Evolutionary conservation across 2,329 filamentous ascomycete genomes (phyloP).

Genomic region (Trichoderma guizhouense): DNA sequence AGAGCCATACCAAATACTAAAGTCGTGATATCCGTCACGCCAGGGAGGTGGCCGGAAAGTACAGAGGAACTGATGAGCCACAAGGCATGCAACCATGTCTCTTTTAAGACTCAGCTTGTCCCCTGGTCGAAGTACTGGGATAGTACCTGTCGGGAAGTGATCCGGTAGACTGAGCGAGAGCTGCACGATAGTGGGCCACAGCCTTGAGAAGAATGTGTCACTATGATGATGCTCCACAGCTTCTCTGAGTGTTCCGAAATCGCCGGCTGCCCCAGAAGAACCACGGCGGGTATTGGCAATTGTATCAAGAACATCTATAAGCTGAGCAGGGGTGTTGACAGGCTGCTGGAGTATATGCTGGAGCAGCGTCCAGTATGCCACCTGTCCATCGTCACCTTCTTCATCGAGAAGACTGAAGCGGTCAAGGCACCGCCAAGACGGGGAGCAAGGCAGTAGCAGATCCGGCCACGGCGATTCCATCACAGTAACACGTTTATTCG

Average conservation of each 20-base stretch:
- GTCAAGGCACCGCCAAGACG: conserved; percentile 24
- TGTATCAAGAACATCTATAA: conserved; percentile 30
- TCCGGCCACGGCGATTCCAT: background rate
- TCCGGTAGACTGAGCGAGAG: conserved; percentile 23
- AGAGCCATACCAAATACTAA: conserved; percentile 34
- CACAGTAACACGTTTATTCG: background rate
- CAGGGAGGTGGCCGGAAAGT: conserved; percentile 21
- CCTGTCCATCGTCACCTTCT: conserved; percentile 25
- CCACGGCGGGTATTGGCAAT: conserved; percentile 25
- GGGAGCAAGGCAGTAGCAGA: conserved; percentile 19
- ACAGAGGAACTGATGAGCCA: conserved; percentile 34
- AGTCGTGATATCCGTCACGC: conserved; percentile 31
- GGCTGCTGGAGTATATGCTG: conserved; percentile 22
- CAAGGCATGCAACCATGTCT: conserved; percentile 29
- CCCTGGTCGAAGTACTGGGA: conserved; percentile 22
- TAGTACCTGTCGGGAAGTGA: conserved; percentile 23
- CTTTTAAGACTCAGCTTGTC: conserved; percentile 23
- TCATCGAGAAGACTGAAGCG: conserved; percentile 31
- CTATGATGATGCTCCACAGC: background rate
- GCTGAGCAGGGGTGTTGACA: conserved; percentile 17
- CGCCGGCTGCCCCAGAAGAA: conserved; percentile 20
- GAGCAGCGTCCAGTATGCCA: conserved; percentile 29
- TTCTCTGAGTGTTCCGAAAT: conserved; percentile 24
- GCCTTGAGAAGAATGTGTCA: conserved; percentile 15
- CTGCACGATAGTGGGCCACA: conserved; percentile 27